Base-by-base conservation (phyloP, 305 asterid species). In the Fraxinus baroniana region DNA sequence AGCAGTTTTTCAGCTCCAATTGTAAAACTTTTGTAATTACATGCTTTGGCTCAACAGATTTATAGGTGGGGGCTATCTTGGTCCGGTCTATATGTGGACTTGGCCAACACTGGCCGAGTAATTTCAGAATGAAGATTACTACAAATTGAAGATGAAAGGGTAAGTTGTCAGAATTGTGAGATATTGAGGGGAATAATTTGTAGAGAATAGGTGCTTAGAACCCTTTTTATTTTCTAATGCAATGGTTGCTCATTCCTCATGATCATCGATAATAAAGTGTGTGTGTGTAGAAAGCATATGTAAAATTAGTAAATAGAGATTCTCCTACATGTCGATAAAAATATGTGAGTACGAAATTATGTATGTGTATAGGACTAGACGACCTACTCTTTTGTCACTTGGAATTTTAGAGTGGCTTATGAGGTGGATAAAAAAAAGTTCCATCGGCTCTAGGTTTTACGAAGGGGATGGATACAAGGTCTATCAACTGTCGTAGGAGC, bases 1-100 rank as follows among this genome's bases (percentile, higher is more conserved):
- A 73, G 85, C 78, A 85, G 62, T 83, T 37, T 57, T 77, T 30
- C 36, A 4, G 79, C 80, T 49, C 49, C 77, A 26, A 13, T 12
- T 12, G 36, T 66, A 10, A 10, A 9, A 24, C 74, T 26, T 24
- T 26, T 8, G 15, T 0, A 64, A 64, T 10, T 22, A 26, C 33
- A 64, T 10, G 33, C 73, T 64, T 64, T 8, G 72, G 15, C 33
- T 24, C 70, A 60, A 6, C 13, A 60, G 28, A 60, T 60, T 60
- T 60, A 60, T 41, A 41, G 52, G 52, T 10, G 7, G 37, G 52
- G 52, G 17, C n/a, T 9, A 3, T 41, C 52, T 41, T 41, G 52
- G 17, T 4, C 17, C 17, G 52, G 17, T 44, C n/a, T 2, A n/a
- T 12, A 12, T 44, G 5, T 12, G 4, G 5, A 13, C 52, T 44